Base-by-base conservation (phyloP, 768 basidiomycete species). In the Agrocybe pediades region DNA sequence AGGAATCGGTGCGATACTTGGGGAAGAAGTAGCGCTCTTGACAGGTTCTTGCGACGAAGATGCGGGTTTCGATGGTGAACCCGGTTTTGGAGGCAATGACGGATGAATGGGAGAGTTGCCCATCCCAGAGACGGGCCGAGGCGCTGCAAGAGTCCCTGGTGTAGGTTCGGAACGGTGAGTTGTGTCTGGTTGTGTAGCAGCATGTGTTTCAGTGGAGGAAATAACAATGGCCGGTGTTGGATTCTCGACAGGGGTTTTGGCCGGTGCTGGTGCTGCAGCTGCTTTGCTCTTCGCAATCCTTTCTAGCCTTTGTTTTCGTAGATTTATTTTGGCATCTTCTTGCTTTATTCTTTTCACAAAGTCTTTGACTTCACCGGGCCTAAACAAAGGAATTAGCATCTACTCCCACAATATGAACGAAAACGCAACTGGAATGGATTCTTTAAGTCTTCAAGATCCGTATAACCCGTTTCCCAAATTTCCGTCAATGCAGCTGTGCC, bases 401-500 rank as follows among this genome's bases (percentile, higher is more conserved):
- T 47, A 44, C 47, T 62, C 24, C 55, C 55, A 33, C 36, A 51
- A 36, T 36, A 42, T 40, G 7, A 11, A 20, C 15, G 36, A 16
- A 41, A 46, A 41, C 25, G 13, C 40, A 41, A 58, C 71, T 79
- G 80, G 77, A 86, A 86, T 9, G 84, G 83, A 53, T 74, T 80
- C 63, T 87, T 75, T 23, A 92, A 67, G 66, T 91, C 87, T 9
- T 61, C 49, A 50, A 89, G 63, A 45, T 82, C 82, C 56, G 82
- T 74, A 62, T 87, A 92, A 15, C 91, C 90, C 84, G 88, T 84
- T 52, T 84, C 82, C 91, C 91, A 94, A 24, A 91, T 87, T 56
- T 91, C 88, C 2, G 88, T 88, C 64, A 92, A 69, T 1, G 87
- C 74, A 53, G 82, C 82, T 40, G 85, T 87, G 6, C 92, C 91